These are phyloP conservation scores for Croton laevigatus DNA, from an alignment of 441 rosid genomes.

Conservation along the genomic window DNA sequence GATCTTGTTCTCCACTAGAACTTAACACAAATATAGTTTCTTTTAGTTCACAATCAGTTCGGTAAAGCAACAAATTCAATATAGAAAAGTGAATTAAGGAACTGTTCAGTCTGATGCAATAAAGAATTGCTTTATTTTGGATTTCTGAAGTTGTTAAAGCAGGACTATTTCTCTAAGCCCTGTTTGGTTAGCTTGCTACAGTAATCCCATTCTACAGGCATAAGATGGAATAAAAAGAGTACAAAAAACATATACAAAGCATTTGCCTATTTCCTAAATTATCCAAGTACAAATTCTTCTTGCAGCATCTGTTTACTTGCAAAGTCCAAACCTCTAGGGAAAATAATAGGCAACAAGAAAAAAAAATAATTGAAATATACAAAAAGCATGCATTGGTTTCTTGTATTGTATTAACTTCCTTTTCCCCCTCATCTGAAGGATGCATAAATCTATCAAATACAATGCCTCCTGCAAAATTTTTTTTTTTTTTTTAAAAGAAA, in stretches of 20 bases:
- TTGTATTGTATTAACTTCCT: no score
- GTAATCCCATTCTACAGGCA: neutral
- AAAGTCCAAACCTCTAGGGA: neutral
- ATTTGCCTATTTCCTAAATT: no score
- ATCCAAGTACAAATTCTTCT: no score
- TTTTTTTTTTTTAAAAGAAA: neutral
- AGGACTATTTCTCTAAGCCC: neutral
- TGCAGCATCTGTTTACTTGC: no score
- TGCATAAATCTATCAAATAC: neutral
- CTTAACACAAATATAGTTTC: neutral
- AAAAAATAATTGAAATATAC: neutral
- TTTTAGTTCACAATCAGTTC: neutral
- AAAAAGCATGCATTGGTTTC: no score
- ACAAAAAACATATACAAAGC: no score
- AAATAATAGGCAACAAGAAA: neutral
- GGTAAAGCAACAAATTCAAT: neutral
- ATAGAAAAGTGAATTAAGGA: neutral
- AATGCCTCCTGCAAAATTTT: no score
- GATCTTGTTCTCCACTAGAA: neutral
- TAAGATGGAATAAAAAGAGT: neutral
- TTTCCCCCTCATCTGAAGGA: neutral
- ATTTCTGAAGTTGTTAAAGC: neutral
- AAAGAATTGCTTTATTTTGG: neutral
- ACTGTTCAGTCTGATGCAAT: neutral
- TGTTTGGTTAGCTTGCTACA: neutral